Evolutionary conservation across 495 filamentous ascomycete species (phyloP).

Genomic region (Hyaloscypha hepaticicola): DNA sequence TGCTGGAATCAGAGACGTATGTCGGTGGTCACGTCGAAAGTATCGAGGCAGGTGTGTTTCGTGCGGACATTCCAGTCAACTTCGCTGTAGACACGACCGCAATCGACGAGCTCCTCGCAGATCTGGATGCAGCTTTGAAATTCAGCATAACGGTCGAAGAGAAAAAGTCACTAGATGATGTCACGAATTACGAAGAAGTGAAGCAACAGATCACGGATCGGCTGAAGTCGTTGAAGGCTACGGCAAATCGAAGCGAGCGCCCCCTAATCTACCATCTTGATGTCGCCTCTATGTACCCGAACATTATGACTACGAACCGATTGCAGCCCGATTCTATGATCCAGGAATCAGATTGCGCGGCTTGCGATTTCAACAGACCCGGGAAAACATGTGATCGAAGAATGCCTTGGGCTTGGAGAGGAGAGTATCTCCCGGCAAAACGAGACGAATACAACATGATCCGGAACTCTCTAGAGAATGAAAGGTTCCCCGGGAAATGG

Average conservation of each 20-base stretch:
- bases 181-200: slow-evolving; percentile 91
- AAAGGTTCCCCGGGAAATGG: slow-evolving; percentile 76
- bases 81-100: slow-evolving; percentile 86
- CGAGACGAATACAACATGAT: slow-evolving; percentile 99
- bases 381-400: slow-evolving; percentile 96
- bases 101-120: slow-evolving; percentile 81
- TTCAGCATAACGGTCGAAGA: slow-evolving; percentile 95
- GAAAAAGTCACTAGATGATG: slow-evolving; percentile 87
- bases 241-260: slow-evolving; percentile 76
- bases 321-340: slow-evolving; percentile 98
- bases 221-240: slow-evolving; percentile 71
- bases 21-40: slow-evolving; percentile 98
- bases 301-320: slow-evolving; percentile 99
- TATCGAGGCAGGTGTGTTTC: slow-evolving; percentile 98
- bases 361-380: slow-evolving; percentile 97
- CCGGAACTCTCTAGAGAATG: slow-evolving; percentile 85
- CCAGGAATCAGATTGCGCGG: slow-evolving; percentile 89
- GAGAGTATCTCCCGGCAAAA: slow-evolving; percentile 94
- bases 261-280: slow-evolving; percentile 98
- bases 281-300: slow-evolving; percentile 99
- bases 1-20: slow-evolving; percentile 96
- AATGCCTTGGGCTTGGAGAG: slow-evolving; percentile 97
- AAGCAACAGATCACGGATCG: slow-evolving; percentile 76
- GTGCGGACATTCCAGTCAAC: slow-evolving; percentile 89
- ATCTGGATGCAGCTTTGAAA: slow-evolving; percentile 86